These are phyloP conservation scores for Coemansia sp. DNA, from an alignment of 192 early-diverging fungal genomes.

Conservation along the genomic window DNA sequence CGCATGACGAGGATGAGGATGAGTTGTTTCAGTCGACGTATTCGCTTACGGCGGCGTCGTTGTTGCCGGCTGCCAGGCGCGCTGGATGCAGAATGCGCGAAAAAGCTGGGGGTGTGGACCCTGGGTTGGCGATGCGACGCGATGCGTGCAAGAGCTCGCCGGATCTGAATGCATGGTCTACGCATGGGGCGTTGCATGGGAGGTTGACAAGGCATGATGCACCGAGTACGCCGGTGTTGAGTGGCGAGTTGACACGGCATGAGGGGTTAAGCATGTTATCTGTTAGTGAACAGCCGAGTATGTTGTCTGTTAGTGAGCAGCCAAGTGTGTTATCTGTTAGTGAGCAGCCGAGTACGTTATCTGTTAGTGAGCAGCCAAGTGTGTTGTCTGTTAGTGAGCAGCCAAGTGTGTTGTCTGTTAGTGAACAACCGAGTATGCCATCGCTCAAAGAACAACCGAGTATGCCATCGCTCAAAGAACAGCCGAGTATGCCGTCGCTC, in stretches of 20 bases:
- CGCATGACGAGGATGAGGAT: slow-evolving; percentile 5
- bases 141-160: slow-evolving; percentile 13
- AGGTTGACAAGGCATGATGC: neutral
- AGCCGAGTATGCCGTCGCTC: no score
- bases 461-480: no score
- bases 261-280: neutral
- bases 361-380: neutral
- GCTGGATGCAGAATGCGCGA: neutral
- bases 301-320: no score
- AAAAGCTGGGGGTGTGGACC: neutral
- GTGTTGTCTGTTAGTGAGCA: neutral
- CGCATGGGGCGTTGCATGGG: neutral
- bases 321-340: no score
- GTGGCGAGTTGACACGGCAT: neutral
- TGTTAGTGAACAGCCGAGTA: no score
- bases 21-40: slow-evolving; percentile 23
- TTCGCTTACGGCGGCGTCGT: slow-evolving; percentile 18
- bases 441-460: neutral
- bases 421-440: neutral
- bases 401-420: neutral
- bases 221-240: no score
- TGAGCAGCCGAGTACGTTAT: neutral
- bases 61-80: slow-evolving; percentile 14
- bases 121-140: neutral
- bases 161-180: neutral